A percentile compares a stretch with the other conserved stretches of the same genome.
Conservation (phyloP, 495 filamentous ascomycete species). For the Annulohypoxylon stygium region DNA sequence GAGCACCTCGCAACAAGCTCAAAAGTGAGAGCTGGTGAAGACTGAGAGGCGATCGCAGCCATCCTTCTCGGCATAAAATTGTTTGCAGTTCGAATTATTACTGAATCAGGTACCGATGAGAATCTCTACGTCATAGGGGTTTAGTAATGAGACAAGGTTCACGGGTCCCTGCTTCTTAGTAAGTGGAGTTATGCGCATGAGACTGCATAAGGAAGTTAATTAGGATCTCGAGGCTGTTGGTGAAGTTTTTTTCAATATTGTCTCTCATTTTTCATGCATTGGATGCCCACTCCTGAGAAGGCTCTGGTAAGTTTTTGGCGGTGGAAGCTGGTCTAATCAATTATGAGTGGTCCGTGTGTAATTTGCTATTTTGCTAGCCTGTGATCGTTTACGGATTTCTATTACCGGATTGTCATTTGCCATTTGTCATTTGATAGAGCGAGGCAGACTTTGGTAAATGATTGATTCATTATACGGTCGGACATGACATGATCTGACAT, state of each 20-base stretch:
- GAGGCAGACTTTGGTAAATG: constrained; percentile 2
- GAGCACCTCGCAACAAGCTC: constrained; percentile 87
- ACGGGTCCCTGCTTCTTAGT: constrained; percentile 16
- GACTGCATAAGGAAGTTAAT: constrained; percentile 39
- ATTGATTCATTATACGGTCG: background rate
- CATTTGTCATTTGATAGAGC: background rate
- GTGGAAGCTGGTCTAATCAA: constrained; percentile 12
- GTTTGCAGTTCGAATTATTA: background rate
- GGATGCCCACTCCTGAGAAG: constrained; percentile 15
- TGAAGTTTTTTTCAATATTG: constrained; percentile 15
- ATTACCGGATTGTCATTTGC: background rate
- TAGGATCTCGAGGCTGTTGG: constrained; percentile 14
- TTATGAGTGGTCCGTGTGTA: constrained; percentile 25
- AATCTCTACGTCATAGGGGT: constrained; percentile 40
- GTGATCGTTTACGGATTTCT: constrained; percentile 20
- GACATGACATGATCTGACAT: background rate
- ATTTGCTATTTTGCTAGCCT: constrained; percentile 4
- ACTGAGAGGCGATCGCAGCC: constrained; percentile 59
- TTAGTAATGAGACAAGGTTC: constrained; percentile 23
- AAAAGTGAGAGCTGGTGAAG: constrained; percentile 76
- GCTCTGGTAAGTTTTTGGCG: constrained; percentile 16
- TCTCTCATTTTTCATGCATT: constrained; percentile 18
- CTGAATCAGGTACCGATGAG: constrained; percentile 7
- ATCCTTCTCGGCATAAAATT: constrained; percentile 57
- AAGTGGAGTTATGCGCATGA: constrained; percentile 40